Percentiles rank a stretch among this genome's conserved stretches.
phyloP scores from a whole-genome alignment of 1,284 basidiomycete species.

The Malassezia vespertilionis region DNA sequence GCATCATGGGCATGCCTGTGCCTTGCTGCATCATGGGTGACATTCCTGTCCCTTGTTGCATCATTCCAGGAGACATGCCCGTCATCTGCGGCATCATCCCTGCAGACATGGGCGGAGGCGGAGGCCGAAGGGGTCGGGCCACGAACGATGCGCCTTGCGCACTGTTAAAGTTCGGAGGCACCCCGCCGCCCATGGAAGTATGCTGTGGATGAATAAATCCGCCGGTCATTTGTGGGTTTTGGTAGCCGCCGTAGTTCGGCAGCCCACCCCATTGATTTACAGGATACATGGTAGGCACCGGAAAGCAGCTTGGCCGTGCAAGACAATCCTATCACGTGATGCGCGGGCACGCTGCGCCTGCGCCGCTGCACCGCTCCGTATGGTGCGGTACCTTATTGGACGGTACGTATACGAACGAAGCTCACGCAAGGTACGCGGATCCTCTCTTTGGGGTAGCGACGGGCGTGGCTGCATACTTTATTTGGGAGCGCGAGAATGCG shows the following conservation, averaged over 20 bases:
- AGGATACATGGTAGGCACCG: slow-evolving; percentile 25
- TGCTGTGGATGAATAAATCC: slow-evolving; percentile 28
- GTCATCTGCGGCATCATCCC: slow-evolving; percentile 12
- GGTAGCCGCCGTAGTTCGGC: slow-evolving; percentile 19
- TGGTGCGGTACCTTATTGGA: slow-evolving; percentile 21
- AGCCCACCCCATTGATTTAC: slow-evolving; percentile 34
- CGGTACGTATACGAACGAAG: slow-evolving; percentile 12
- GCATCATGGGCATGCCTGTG: slow-evolving; percentile 3
- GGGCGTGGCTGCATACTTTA: slow-evolving; percentile 37
- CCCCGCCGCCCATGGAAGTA: slow-evolving; percentile 29
- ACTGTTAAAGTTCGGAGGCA: slow-evolving; percentile 20
- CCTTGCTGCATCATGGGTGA: slow-evolving; percentile 9
- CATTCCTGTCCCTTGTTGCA: slow-evolving; percentile 27
- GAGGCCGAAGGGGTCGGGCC: slow-evolving; percentile 9
- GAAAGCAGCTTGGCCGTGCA: neutral
- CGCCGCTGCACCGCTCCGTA: neutral
- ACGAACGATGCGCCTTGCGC: slow-evolving; percentile 17
- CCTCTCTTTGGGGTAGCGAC: slow-evolving; percentile 38
- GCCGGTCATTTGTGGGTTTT: slow-evolving; percentile 31
- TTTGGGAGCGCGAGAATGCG: slow-evolving; percentile 44
- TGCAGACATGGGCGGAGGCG: slow-evolving; percentile 19
- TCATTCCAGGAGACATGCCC: slow-evolving; percentile 5
- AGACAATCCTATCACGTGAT: slow-evolving; percentile 1
- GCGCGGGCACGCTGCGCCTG: no score
- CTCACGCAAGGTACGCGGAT: slow-evolving; percentile 21